These are phyloP conservation scores for Saccharomyces hybrid DNA, from an alignment of 1,139 yeast species.

Conservation along the genomic window DNA sequence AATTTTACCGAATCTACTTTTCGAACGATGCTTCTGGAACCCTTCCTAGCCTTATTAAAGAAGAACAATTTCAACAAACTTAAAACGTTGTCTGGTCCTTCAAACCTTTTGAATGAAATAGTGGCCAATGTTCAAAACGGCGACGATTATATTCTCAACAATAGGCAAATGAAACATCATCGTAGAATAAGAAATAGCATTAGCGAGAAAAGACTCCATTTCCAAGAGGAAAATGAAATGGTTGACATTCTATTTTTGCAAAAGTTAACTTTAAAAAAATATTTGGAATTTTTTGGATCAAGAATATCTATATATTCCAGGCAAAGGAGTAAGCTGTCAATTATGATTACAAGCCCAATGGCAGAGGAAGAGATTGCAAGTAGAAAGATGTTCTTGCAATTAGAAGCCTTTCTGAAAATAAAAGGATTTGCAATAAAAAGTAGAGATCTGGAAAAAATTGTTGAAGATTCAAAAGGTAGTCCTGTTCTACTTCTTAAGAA, in stretches of 20 bases:
- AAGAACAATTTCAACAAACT: slow-evolving; percentile 7
- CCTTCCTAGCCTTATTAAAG: slow-evolving; percentile 33
- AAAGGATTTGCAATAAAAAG: slow-evolving; percentile 40
- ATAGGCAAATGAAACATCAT: slow-evolving; percentile 36
- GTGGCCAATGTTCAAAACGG: slow-evolving; percentile 34
- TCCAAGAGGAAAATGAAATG: slow-evolving; percentile 35
- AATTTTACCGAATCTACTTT: slow-evolving; percentile 34
- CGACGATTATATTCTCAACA: slow-evolving; percentile 21
- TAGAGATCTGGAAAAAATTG: slow-evolving; percentile 34
- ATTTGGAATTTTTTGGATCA: slow-evolving; percentile 33
- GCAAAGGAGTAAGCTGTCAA: slow-evolving; percentile 36
- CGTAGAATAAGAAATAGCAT: slow-evolving; percentile 45
- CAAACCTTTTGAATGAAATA: slow-evolving; percentile 35
- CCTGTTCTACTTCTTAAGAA: slow-evolving; percentile 34
- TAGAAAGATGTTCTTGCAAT: slow-evolving; percentile 34
- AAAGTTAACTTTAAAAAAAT: slow-evolving; percentile 28
- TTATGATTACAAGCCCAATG: slow-evolving; percentile 36
- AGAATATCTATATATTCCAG: slow-evolving; percentile 37
- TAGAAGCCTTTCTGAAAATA: slow-evolving; percentile 37
- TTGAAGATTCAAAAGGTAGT: slow-evolving; percentile 35
- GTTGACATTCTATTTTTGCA: slow-evolving; percentile 30
- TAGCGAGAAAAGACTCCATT: slow-evolving; percentile 36
- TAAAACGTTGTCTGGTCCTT: slow-evolving; percentile 31
- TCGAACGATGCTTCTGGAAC: slow-evolving; percentile 30
- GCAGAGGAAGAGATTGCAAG: slow-evolving; percentile 32